Evolutionary conservation across 2,329 filamentous ascomycete genomes (phyloP), one percentile per base, ranked within the genome.

Genomic region (Trichoderma atrobrunneum): DNA sequence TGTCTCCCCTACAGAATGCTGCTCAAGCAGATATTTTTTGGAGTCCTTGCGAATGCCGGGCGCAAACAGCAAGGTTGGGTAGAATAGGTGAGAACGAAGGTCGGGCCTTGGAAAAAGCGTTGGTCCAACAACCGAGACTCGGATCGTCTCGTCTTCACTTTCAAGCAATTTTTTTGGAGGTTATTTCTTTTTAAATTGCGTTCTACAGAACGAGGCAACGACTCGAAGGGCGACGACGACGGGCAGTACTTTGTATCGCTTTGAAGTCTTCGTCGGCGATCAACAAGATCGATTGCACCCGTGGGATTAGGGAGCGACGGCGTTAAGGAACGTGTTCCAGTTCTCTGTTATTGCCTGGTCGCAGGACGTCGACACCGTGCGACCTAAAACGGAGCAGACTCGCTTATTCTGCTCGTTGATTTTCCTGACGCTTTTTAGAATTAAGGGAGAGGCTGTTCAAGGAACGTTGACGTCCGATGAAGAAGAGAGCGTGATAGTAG

Each of bases 1-100:
- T 97, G 94, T 94, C 92, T 97, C 94, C 93, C 94, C 93, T 86
- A 85, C 83, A 84, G 75, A 77, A 78, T 79, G 78, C 79, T 82
- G 83, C 80, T 80, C 80, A 78, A 76, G 74, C 76, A 67, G 70
- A 61, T 70, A 59, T 43, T 59, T 28, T 61, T 61, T 73, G 62
- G 63, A 72, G 71, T 71, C 75, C 70, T 77, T 74, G 72, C 75
- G 71, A 70, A 69, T 57, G 75, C 73, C 72, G 76, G 59, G 74
- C 74, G 75, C 75, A 74, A 74, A 36, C 67, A 65, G 26, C 71
- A 71, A 72, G 60, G 61, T 60, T 56, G 67, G 57, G 67, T 70
- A 59, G 67, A 62, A 70, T 51, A 48, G 30, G 39, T 57, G 61
- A 72, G 30, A 72, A 68, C 54, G 67, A 60, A 56, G 67, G 67